Evolutionary conservation across 768 basidiomycete genomes (phyloP).

Genomic region (Boletus sp.): DNA sequence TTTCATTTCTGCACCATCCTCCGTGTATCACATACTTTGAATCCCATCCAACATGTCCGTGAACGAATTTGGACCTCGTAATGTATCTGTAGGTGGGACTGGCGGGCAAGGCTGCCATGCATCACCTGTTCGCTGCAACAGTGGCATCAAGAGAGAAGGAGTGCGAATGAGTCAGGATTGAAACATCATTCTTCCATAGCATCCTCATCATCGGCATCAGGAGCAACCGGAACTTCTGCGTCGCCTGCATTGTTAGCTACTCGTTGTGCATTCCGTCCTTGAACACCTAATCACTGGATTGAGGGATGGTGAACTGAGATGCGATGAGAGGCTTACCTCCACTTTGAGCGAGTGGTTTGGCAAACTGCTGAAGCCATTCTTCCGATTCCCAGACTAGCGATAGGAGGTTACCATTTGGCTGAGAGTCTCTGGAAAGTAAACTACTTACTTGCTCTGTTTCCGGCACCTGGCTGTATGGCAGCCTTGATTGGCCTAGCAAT

Average conservation of each 20-base stretch:
- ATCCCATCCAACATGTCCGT: background rate
- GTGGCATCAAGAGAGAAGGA: background rate
- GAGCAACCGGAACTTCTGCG: slow-evolving; percentile 30
- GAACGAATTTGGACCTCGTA: background rate
- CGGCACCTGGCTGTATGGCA: slow-evolving; percentile 55
- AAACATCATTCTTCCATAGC: slow-evolving; percentile 66
- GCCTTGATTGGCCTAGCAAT: slow-evolving; percentile 81
- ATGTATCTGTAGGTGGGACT: background rate
- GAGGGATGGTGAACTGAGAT: slow-evolving; percentile 1
- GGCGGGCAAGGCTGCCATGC: background rate
- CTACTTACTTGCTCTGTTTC: slow-evolving; percentile 73
- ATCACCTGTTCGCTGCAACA: background rate
- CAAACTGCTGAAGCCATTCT: slow-evolving; percentile 84
- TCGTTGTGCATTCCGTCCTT: slow-evolving; percentile 45
- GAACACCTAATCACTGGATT: slow-evolving; percentile 42
- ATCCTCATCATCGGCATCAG: slow-evolving; percentile 40
- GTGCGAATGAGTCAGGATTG: background rate
- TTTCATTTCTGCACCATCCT: background rate
- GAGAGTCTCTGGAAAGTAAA: slow-evolving; percentile 1
- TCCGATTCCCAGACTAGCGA: slow-evolving; percentile 90
- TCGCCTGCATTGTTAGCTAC: slow-evolving; percentile 15
- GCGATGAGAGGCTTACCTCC: slow-evolving; percentile 50
- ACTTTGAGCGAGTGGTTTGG: slow-evolving; percentile 72
- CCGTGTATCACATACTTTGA: slow-evolving; percentile 5
- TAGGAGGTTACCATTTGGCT: background rate